Base-by-base conservation (phyloP, 192 early-diverging fungal species). In the Gorgonomyces haynaldii region DNA sequence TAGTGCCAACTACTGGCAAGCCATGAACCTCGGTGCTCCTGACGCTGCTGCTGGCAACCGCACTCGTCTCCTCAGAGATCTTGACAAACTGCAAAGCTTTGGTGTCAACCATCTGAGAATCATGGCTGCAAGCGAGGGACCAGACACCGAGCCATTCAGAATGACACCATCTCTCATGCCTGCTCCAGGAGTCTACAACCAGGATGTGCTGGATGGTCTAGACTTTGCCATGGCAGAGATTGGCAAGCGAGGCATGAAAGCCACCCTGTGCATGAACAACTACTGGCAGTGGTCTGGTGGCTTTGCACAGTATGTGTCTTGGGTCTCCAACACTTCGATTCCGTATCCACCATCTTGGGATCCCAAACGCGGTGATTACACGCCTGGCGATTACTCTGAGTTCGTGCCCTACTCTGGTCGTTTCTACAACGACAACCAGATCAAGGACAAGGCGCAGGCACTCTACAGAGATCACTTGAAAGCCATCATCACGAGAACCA, bases 1-100 rank as follows among this genome's bases (percentile, higher is more conserved):
- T 2, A 74, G 77, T 9, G 81, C 81, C 37, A 83, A 83, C 60
- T 83, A 81, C 50, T 83, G 81, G 81, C 73, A 82, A 29, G 81
- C 78, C 9, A 82, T 83, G 81, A 79, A 83, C 61, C 60, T 83
- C 17, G 76, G 69, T 12, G 64, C 70, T 60, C 45, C 56, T 3
- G 10, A 23, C 0, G 58, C 65, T 6, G 40, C 54, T 3, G 65
- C 67, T 42, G 66, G 81, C 23, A 50, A 81, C 53, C 62, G 71
- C 24, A 15, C 51, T 1, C 70, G 79, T 1, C 58, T 83, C n/a
- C 51, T 62, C 5, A 31, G 53, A 32, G 81, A 83, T 52, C 60
- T 83, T 3, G 41, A 47, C 3, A 32, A 52, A 5, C 42, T 83
- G 26, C 43, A 62, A 15, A 32, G 31, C 2, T 26, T 56, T 6